phyloP scores from a whole-genome alignment of 257 asterid genomes.

The Anisodus acutangulus region DNA sequence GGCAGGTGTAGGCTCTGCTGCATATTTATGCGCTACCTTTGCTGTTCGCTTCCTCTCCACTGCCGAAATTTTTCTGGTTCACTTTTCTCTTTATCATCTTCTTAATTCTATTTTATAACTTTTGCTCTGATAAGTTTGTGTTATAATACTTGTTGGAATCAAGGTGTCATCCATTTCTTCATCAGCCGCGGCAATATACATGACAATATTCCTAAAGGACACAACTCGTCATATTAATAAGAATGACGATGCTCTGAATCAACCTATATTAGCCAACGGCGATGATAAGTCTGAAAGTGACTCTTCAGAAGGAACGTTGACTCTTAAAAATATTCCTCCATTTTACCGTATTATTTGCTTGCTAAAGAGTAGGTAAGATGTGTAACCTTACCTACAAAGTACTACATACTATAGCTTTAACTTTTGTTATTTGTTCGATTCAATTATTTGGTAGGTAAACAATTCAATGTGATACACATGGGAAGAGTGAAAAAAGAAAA shows the following conservation, averaged over 20 bases:
- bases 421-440: background rate
- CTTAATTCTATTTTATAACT: background rate
- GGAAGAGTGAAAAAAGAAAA: background rate
- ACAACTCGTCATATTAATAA: constrained; percentile 31
- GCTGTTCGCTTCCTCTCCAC: constrained; percentile 62
- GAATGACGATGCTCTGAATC: background rate
- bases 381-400: background rate
- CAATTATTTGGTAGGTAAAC: constrained; percentile 5
- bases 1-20: constrained; percentile 55
- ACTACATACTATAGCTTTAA: background rate
- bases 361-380: constrained; percentile 54
- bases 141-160: background rate
- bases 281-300: constrained; percentile 41
- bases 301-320: constrained; percentile 11
- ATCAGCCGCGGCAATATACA: constrained; percentile 51
- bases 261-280: background rate
- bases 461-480: background rate
- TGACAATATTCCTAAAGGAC: constrained; percentile 57
- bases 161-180: constrained; percentile 56
- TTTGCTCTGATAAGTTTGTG: background rate
- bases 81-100: background rate
- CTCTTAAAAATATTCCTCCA: constrained; percentile 37
- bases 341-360: constrained; percentile 49
- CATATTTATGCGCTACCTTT: constrained; percentile 55
- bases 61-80: constrained; percentile 51